Evolutionary conservation across 805 yeast species (phyloP), one percentile per base, ranked within the genome.

Genomic region (Pichia membranifaciens): DNA sequence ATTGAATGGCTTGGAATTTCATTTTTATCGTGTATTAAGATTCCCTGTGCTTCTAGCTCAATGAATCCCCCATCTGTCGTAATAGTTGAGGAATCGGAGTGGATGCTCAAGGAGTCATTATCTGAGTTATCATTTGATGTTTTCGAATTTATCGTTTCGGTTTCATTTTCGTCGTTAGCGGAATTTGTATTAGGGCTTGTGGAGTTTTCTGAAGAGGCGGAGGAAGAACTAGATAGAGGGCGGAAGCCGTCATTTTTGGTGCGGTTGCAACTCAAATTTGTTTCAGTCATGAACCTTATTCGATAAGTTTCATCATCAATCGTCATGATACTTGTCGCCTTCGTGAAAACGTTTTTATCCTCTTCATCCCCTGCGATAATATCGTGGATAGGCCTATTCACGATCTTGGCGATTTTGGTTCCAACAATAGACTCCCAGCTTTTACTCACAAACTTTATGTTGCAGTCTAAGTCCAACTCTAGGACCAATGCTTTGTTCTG

Each of bases 41-140:
- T 83, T 3, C 99, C 99, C 59, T 91, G 97, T 0, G 96, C 98
- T 63, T 91, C 98, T 35, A 90, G 68, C 54, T 87, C 91, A 8
- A 82, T 76, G 15, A 76, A 67, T 9, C 75, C 79, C 6, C 84
- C 84, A 56, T 81, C 79, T 17, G 82, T 80, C 0, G 77, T 67
- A n/a, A 73, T 52, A 1, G 69, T 56, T 12, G 71, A 66, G 3
- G 58, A 40, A 2, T 55, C 48, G 1, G 67, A 62, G 43, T 57
- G 58, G 1, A 59, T 29, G 44, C 68, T 62, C 3, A 53, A 47
- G 2, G 63, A 56, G 33, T 62, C 66, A 38, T 54, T 50, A 40
- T 57, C 61, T 3, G 53, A 52, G 21, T 45, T 48, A 20, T 46
- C 47, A 29, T 45, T 34, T 18, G 38, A 35, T 12, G 42, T 35